Evolutionary conservation across 495 filamentous ascomycete genomes (phyloP).

Genomic region (Lophium mytilinum): DNA sequence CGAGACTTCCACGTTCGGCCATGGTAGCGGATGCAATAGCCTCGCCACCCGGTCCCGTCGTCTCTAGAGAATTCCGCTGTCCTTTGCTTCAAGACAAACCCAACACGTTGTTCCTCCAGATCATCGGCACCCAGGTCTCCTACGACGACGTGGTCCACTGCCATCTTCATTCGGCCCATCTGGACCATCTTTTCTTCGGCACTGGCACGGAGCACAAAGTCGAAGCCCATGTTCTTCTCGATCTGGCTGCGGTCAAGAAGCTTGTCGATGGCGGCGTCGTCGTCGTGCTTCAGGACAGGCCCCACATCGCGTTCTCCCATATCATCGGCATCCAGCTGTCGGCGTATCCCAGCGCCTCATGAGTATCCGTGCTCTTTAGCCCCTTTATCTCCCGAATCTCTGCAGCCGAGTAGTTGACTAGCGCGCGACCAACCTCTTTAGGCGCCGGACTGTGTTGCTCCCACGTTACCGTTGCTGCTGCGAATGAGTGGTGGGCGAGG

Average conservation of each 20-base stretch:
- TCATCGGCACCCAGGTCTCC: too few species aligned
- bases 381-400: conserved; percentile 84
- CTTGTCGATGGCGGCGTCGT: too few species aligned
- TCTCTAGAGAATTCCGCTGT: background rate
- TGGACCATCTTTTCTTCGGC: conserved; percentile 94
- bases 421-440: conserved; percentile 78
- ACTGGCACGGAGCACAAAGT: too few species aligned
- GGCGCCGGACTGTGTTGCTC: conserved; percentile 38
- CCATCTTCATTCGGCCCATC: conserved; percentile 91
- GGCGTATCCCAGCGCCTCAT: conserved; percentile 72
- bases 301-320: too few species aligned
- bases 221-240: too few species aligned
- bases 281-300: too few species aligned
- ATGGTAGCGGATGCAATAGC: background rate
- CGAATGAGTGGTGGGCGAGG: conserved; percentile 6
- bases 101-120: too few species aligned
- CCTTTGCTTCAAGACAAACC: too few species aligned
- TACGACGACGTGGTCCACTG: too few species aligned
- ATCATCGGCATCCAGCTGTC: too few species aligned
- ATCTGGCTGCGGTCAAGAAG: too few species aligned
- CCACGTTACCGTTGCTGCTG: too few species aligned
- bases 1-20: background rate
- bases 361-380: conserved; percentile 70
- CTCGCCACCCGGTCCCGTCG: background rate
- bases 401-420: conserved; percentile 83